Base-by-base conservation (phyloP, 768 basidiomycete genomes). In the Trametes punicea region DNA sequence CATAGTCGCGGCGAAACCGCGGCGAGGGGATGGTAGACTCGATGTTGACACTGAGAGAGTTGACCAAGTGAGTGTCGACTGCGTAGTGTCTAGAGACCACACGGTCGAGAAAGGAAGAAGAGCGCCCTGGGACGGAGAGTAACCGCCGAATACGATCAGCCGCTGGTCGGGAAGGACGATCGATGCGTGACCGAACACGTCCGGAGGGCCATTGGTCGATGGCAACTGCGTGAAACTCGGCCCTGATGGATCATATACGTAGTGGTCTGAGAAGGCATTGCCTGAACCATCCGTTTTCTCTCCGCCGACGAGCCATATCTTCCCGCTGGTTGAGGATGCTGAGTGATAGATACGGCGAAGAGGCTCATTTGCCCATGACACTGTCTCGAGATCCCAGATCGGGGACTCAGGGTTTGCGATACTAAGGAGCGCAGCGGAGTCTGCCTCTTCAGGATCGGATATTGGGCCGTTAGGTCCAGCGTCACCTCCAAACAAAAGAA, bases 271-370 rank as follows among this genome's bases (percentile, higher is more conserved):
- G 64, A 88, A 84, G 0, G 75, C 80, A 46, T 71, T 73, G 1
- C 76, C 76, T 8, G 92, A 94, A 11, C 83, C 90, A 68, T 96
- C 93, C n/a, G 82, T 82, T 63, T 79, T 84, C 70, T 88, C 80
- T 7, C 93, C 93, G 3, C 93, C 93, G 42, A 88, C 77, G 31
- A 95, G 76, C 71, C 79, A 90, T 10, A 90, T 75, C 41, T 74
- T 71, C 6, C 84, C 85, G 6, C 72, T 70, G 6, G 65, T 59
- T 10, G 80, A 76, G 7, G 80, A 76, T 6, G 87, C 70, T 7
- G 88, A 78, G 65, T 94, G 90, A 63, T 85, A 82, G n/a, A 90
- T 84, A 42, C 92, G 82, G 27, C 92, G 79, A 51, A 78, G 74
- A 3, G 93, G 92, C 66, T 94, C 78, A 29, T 70, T 71, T 4